phyloP scores from a whole-genome alignment of 1,139 yeast species.

The Arxiozyma bovina region DNA sequence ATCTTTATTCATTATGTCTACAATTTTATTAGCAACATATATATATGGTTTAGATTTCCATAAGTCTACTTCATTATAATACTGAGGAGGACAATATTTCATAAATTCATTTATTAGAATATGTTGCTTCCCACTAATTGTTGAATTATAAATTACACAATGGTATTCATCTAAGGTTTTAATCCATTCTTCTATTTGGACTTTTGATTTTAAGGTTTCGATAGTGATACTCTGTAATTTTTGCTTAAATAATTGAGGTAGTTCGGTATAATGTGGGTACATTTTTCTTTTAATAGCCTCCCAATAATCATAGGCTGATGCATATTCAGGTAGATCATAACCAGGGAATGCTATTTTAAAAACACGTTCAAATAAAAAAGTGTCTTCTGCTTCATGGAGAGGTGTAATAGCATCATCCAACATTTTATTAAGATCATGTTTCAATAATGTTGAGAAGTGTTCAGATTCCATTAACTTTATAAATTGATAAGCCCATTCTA shows the following conservation, averaged over 20 bases:
- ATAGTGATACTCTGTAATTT: neutral
- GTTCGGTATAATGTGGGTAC: neutral
- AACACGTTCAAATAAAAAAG: neutral
- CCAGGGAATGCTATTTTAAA: neutral
- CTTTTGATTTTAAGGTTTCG: neutral
- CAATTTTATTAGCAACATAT: neutral
- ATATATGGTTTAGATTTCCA: neutral
- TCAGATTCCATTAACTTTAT: neutral
- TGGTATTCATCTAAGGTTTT: neutral
- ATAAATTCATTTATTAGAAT: neutral
- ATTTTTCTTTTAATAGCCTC: neutral
- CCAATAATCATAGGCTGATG: neutral
- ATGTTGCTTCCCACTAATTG: neutral
- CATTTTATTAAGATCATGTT: neutral
- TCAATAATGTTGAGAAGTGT: neutral
- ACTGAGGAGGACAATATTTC: neutral
- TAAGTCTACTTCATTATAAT: neutral
- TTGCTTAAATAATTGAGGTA: neutral
- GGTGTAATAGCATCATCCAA: neutral
- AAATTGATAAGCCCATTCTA: neutral
- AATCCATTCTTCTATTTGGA: neutral
- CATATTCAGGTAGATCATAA: neutral
- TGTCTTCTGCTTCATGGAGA: neutral
- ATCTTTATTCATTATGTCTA: neutral
- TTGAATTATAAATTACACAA: neutral